Conservation (phyloP, 345 rosid genomes). For the Eucalyptus tenuipes region DNA sequence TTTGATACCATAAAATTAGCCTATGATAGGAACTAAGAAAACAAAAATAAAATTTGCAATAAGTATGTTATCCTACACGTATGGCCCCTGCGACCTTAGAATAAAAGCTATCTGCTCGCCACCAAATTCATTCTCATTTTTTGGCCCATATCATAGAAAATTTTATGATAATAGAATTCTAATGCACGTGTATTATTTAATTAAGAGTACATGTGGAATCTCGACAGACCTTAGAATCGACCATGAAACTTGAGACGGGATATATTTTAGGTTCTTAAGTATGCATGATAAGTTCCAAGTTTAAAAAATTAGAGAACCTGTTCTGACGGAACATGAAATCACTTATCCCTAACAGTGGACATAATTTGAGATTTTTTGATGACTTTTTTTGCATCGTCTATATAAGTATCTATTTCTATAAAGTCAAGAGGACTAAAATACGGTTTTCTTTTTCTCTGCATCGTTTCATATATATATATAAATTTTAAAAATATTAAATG, state of each 20-base stretch:
- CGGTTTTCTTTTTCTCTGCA: fast-evolving
- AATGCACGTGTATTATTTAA: no score
- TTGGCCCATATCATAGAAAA: no score
- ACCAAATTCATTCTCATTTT: no score
- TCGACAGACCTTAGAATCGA: fast-evolving
- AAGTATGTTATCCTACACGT: fast-evolving
- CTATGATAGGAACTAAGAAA: no score
- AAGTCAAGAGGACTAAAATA: no score
- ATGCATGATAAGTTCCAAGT: fast-evolving
- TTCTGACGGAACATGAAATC: fast-evolving
- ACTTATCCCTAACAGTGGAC: fast-evolving
- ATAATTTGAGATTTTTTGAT: no score
- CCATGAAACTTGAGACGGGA: fast-evolving
- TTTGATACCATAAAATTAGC: fast-evolving
- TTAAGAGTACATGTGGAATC: fast-evolving
- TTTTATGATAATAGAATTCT: fast-evolving
- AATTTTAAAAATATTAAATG: no score
- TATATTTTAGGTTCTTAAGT: no score
- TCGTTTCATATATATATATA: no score
- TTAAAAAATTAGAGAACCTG: fast-evolving
- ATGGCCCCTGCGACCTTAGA: fast-evolving
- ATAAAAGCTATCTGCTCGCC: no score
- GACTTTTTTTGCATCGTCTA: fast-evolving
- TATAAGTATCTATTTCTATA: no score
- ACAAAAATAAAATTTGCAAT: no score